Percentiles rank a stretch among this genome's conserved stretches.
phyloP scores from a whole-genome alignment of 768 basidiomycete genomes.

The Cystobasidium tubakii region DNA sequence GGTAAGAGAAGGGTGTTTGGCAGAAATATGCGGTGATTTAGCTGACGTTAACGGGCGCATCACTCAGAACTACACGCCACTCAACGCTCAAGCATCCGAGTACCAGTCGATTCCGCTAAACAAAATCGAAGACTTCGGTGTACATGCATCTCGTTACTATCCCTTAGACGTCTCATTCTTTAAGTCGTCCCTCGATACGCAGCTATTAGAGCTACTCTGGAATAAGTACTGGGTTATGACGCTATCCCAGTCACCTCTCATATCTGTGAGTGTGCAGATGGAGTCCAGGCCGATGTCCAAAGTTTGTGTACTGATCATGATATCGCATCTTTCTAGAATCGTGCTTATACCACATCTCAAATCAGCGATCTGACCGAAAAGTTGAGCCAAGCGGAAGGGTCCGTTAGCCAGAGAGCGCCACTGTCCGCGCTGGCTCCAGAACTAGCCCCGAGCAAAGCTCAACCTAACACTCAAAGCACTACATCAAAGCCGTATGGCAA shows the following conservation, averaged over 20 bases:
- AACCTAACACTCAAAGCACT: conserved; percentile 53
- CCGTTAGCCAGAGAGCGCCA: conserved; percentile 41
- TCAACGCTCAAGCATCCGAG: conserved; percentile 62
- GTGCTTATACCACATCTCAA: conserved; percentile 87
- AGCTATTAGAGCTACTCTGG: conserved; percentile 84
- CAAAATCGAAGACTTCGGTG: conserved; percentile 99
- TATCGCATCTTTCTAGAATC: conserved; percentile 59
- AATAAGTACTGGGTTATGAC: conserved; percentile 99
- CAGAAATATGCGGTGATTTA: neutral
- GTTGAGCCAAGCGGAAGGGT: conserved; percentile 51
- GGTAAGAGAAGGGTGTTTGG: conserved; percentile 43
- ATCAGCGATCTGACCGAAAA: conserved; percentile 85
- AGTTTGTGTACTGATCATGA: conserved; percentile 42
- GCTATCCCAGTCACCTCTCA: conserved; percentile 81
- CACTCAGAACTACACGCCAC: conserved; percentile 70
- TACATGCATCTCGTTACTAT: conserved; percentile 94
- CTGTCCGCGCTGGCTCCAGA: conserved; percentile 57
- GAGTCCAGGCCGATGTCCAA: neutral
- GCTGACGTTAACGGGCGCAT: neutral
- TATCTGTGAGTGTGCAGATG: conserved; percentile 60
- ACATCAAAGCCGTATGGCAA: conserved; percentile 49
- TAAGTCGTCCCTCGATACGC: conserved; percentile 80
- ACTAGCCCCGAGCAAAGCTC: conserved; percentile 48
- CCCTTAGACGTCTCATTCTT: conserved; percentile 89
- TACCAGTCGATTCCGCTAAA: conserved; percentile 93